Evolutionary conservation across 2,329 filamentous ascomycete species (phyloP).

Genomic region (Ophiostoma sp.): DNA sequence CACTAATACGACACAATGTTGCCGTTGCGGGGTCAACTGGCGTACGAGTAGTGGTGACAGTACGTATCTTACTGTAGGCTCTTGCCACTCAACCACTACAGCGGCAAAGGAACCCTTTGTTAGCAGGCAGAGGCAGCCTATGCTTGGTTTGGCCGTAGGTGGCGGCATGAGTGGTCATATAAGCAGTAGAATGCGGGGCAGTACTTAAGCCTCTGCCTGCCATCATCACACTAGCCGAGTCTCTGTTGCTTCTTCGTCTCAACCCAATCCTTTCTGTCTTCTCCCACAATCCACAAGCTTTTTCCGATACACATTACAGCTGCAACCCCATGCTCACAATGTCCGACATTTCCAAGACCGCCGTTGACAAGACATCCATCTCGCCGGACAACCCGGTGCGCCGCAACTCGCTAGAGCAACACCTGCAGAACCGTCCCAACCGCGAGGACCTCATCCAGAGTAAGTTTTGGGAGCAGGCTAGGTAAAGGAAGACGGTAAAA

Average conservation of each 20-base stretch:
- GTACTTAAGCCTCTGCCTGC: neutral
- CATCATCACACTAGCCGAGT: neutral
- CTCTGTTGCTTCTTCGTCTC: neutral
- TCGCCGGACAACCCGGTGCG: slow-evolving; percentile 45
- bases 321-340: slow-evolving; percentile 27
- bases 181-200: neutral
- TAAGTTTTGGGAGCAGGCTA: slow-evolving; percentile 39
- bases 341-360: slow-evolving; percentile 33
- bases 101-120: slow-evolving; percentile 12
- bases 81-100: slow-evolving; percentile 11
- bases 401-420: slow-evolving; percentile 67
- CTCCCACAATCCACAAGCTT: neutral
- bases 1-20: neutral
- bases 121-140: neutral
- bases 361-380: slow-evolving; percentile 52
- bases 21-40: slow-evolving; percentile 24
- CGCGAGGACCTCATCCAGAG: slow-evolving; percentile 74
- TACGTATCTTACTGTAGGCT: neutral
- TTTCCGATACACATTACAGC: neutral
- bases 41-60: neutral
- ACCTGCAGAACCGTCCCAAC: slow-evolving; percentile 66
- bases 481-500: neutral
- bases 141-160: neutral
- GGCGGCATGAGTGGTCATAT: slow-evolving; percentile 14
- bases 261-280: neutral